Base-by-base conservation (phyloP, 805 yeast genomes). In the Candida hispaniensis region DNA sequence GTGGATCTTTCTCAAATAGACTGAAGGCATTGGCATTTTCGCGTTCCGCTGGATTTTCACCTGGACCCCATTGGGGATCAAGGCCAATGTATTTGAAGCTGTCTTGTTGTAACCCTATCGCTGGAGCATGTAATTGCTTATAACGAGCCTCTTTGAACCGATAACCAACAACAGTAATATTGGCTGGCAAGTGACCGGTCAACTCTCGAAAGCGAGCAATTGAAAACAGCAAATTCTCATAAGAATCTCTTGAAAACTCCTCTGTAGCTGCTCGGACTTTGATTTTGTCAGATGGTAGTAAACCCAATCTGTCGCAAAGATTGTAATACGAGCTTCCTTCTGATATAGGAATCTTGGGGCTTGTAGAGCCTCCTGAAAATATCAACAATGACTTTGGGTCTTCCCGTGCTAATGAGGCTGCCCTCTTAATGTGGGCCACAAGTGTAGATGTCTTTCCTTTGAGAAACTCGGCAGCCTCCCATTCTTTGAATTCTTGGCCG, bases 71-170 rank as follows among this genome's bases (percentile, higher is more conserved):
- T 6, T 23, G 28, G 5, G 36, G 36, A 12, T 32, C 36, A 9
- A 32, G 23, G 2, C 36, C 36, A 6, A 32, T 28, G 22, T 32
- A 32, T n/a, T 32, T 28, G n/a, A 32, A 23, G 18, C 18, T 32
- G 22, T 24, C 28, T 2, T 13, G 14, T 3, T 23, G 22, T n/a
- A 13, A 32, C 5, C 28, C 36, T 6, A 34, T 30, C 3, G 38
- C 32, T n/a, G 13, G 20, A 16, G 20, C 14, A 28, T 51, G 55
- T 18, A 49, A 24, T 6, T 36, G 28, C 7, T 20, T 27, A 47
- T 80, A 81, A 34, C 94, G 59, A 12, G 51, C 49, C 36, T 70
- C 56, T 48, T 82, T 82, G 55, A 82, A 82, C 27, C 73, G 83
- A 50, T 79, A 79, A 2, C 93, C 91, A 3, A 73, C 69, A 3